Conservation (phyloP, 495 filamentous ascomycete genomes). For the Talaromyces thailandensis region DNA sequence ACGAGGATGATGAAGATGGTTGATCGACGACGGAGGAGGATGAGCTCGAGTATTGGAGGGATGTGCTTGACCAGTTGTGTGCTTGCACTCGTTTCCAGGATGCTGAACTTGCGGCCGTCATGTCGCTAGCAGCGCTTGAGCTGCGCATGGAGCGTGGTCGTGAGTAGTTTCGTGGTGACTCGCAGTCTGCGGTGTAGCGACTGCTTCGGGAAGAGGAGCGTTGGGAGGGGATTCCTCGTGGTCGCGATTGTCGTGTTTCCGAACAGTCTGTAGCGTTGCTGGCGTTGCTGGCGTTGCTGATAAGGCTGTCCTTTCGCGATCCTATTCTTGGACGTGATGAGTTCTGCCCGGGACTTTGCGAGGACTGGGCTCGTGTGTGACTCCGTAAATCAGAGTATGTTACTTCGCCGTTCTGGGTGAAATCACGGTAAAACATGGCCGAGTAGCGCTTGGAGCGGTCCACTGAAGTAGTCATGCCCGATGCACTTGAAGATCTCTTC, state of each 20-base stretch:
- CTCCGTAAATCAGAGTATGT: not conserved
- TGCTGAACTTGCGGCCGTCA: not conserved
- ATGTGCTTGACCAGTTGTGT: constrained; percentile 1
- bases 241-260: not conserved
- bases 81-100: not conserved
- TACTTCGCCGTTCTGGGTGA: not conserved
- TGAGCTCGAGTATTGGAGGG: not conserved
- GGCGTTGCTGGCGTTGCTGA: not conserved
- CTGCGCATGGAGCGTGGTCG: constrained; percentile 4
- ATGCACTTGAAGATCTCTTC: constrained; percentile 5
- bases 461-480: not conserved
- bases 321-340: not conserved
- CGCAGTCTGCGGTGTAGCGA: not conserved
- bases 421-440: constrained; percentile 5
- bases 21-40: not conserved
- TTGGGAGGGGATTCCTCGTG: not conserved
- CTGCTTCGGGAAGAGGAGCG: constrained; percentile 1
- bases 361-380: not conserved
- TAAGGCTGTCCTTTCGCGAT: not conserved
- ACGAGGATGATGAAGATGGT: not conserved
- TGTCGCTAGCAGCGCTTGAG: constrained; percentile 1
- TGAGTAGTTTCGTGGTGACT: not conserved
- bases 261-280: not conserved
- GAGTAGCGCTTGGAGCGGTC: constrained; percentile 6
- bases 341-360: not conserved